Evolutionary conservation across 495 filamentous ascomycete genomes (phyloP).

Genomic region (Pyronema omphalodes): DNA sequence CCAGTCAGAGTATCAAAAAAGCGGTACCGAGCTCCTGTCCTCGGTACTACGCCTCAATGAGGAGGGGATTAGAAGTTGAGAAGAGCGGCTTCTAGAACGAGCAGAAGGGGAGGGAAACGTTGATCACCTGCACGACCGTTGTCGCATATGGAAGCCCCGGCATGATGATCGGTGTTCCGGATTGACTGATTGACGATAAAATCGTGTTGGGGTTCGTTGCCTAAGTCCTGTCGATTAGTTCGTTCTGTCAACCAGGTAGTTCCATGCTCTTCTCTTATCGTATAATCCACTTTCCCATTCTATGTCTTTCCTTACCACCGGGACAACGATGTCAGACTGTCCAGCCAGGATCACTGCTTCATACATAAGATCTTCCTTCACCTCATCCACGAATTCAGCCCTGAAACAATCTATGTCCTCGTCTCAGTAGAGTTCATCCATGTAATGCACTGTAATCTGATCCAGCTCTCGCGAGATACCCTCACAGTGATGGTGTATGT

Average conservation of each 20-base stretch:
- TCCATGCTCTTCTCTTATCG: constrained; percentile 49
- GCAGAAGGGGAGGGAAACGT: not conserved
- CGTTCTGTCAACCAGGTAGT: constrained; percentile 39
- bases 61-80: not conserved
- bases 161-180: constrained; percentile 55
- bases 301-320: constrained; percentile 49
- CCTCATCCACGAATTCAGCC: constrained; percentile 24
- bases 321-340: constrained; percentile 46
- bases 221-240: constrained; percentile 38
- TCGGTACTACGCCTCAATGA: constrained; percentile 41
- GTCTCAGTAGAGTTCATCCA: constrained; percentile 21
- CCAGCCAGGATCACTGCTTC: constrained; percentile 44
- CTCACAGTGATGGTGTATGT: constrained; percentile 17
- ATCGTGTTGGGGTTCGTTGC: constrained; percentile 43
- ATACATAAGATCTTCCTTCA: constrained; percentile 28
- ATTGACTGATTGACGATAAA: constrained; percentile 54
- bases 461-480: constrained; percentile 22
- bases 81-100: not conserved
- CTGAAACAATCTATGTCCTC: constrained; percentile 24
- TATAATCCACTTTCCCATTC: constrained; percentile 63
- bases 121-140: constrained; percentile 28
- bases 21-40: constrained; percentile 50
- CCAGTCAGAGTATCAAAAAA: constrained; percentile 52
- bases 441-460: constrained; percentile 24
- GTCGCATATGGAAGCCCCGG: constrained; percentile 42